phyloP scores from a whole-genome alignment of 345 rosid genomes.

The Moricandia moricandioides region DNA sequence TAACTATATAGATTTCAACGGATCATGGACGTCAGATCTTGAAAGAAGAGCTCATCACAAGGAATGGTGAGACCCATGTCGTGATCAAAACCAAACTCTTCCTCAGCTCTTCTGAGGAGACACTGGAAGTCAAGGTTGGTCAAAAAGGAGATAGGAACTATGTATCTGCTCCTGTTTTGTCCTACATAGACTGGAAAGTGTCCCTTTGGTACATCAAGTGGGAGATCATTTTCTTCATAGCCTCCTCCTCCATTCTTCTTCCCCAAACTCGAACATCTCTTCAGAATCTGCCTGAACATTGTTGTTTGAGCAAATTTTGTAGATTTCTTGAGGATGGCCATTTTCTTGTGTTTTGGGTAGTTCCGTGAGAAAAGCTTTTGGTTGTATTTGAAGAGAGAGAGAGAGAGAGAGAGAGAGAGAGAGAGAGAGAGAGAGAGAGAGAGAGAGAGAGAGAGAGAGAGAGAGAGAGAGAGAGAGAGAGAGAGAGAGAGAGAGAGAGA shows the following conservation, averaged over 20 bases:
- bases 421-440: too few relatives aligned
- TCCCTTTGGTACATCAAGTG: background rate
- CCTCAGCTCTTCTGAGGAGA: too few relatives aligned
- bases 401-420: background rate
- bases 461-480: background rate
- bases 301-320: background rate
- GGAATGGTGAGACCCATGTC: too few relatives aligned
- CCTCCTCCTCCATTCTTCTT: background rate
- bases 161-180: background rate
- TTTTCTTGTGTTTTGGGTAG: background rate
- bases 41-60: too few relatives aligned
- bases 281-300: background rate
- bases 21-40: background rate
- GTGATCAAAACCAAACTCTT: too few relatives aligned
- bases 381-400: background rate
- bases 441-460: background rate
- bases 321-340: background rate
- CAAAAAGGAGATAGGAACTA: too few relatives aligned
- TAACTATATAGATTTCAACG: background rate
- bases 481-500: background rate
- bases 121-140: too few relatives aligned
- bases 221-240: background rate
- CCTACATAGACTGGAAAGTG: background rate
- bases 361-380: background rate
- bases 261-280: background rate